A percentile compares a stretch with the other conserved stretches of the same genome.
These are phyloP conservation scores for Aureobasidium sp. DNA, from an alignment of 2,329 filamentous ascomycete species.

Conservation along the genomic window DNA sequence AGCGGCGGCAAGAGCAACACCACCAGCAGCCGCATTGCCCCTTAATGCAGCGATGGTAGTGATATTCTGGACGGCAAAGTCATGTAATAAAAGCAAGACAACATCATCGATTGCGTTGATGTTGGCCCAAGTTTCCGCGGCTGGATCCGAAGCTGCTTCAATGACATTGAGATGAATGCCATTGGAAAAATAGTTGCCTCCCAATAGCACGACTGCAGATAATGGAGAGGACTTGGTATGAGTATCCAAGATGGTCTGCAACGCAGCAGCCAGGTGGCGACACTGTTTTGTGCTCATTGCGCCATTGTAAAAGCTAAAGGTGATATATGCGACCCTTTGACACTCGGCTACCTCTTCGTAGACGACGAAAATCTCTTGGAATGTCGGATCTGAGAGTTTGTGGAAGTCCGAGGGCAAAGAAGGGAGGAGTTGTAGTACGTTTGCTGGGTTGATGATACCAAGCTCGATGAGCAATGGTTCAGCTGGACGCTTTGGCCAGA, in stretches of 20 bases:
- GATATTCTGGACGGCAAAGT: constrained; percentile 32
- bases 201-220: constrained; percentile 35
- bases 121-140: constrained; percentile 38
- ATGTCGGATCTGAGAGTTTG: constrained; percentile 26
- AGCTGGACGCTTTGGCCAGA: constrained; percentile 39
- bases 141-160: constrained; percentile 33
- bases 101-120: constrained; percentile 42
- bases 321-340: constrained; percentile 33
- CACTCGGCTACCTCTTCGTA: constrained; percentile 26
- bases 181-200: constrained; percentile 40
- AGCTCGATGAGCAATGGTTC: constrained; percentile 31
- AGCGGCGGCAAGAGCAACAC: constrained; percentile 37
- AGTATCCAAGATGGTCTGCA: constrained; percentile 31
- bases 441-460: constrained; percentile 26
- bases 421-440: constrained; percentile 21
- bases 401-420: constrained; percentile 26
- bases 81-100: constrained; percentile 33
- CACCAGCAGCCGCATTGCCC: constrained; percentile 39
- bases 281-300: constrained; percentile 39
- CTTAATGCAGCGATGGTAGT: constrained; percentile 35
- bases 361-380: constrained; percentile 38
- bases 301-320: constrained; percentile 41
- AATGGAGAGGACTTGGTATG: constrained; percentile 28
- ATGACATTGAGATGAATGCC: constrained; percentile 41
- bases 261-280: constrained; percentile 31